Percentiles rank a stretch among this genome's conserved stretches.
Evolutionary conservation across 1,284 basidiomycete genomes (phyloP).

Genomic region (Trichosporon inkin): DNA sequence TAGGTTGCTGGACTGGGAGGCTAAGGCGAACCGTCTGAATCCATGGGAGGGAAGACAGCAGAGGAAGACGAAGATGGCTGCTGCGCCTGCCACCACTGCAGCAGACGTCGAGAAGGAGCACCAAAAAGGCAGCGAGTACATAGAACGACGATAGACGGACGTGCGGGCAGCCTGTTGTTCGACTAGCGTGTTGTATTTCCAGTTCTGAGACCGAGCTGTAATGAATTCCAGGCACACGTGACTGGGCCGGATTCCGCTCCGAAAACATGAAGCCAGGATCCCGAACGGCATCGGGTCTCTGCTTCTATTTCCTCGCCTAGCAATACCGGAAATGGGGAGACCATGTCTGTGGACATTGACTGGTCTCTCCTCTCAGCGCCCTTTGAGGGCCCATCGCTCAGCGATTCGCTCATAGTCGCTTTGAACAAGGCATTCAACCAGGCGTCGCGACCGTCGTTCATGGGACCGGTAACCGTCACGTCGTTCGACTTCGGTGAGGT

Average conservation of each 20-base stretch:
- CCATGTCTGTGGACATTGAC: constrained; percentile 57
- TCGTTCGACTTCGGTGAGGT: constrained; percentile 81
- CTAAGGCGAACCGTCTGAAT: constrained; percentile 58
- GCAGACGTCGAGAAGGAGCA: constrained; percentile 1
- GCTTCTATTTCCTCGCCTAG: no score
- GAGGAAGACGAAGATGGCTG: neutral
- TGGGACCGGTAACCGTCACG: constrained; percentile 82
- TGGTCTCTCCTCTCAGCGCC: constrained; percentile 52
- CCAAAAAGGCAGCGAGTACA: neutral
- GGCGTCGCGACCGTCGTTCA: constrained; percentile 77
- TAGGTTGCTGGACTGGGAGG: constrained; percentile 69
- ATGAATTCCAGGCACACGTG: no score
- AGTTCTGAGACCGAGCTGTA: neutral
- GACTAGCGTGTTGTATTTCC: neutral
- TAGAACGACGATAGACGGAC: neutral
- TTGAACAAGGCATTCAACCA: constrained; percentile 74
- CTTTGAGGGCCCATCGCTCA: constrained; percentile 56
- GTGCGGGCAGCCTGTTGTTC: neutral
- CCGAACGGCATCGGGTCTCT: no score
- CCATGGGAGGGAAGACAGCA: constrained; percentile 60
- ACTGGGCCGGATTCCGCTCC: no score
- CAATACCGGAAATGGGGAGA: constrained; percentile 1
- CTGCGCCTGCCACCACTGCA: neutral
- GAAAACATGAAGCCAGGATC: no score
- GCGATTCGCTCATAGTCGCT: constrained; percentile 65